A percentile compares a stretch with the other conserved stretches of the same genome.
Conservation (phyloP, 768 basidiomycete species). For the Auriscalpium vulgare region DNA sequence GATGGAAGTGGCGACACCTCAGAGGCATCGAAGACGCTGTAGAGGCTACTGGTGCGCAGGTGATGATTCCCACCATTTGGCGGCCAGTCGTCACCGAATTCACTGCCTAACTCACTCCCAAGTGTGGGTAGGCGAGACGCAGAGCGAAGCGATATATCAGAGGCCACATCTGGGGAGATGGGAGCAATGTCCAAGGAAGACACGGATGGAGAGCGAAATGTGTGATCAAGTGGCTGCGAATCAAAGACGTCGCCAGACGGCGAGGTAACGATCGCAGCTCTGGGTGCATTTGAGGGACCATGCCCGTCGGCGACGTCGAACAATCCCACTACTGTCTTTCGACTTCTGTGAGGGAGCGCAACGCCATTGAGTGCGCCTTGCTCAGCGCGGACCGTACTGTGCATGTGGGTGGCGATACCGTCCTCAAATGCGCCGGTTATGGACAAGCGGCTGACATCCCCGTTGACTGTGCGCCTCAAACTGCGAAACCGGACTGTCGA, state of each 20-base stretch:
- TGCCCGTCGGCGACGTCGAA: slow-evolving; percentile 34
- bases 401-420: slow-evolving; percentile 19
- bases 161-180: neutral
- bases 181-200: slow-evolving; percentile 9
- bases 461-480: slow-evolving; percentile 35
- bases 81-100: slow-evolving; percentile 40
- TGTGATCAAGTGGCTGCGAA: neutral
- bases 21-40: slow-evolving; percentile 30
- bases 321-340: slow-evolving; percentile 55
- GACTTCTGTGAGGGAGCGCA: slow-evolving; percentile 18
- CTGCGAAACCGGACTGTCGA: slow-evolving; percentile 43
- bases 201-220: slow-evolving; percentile 4
- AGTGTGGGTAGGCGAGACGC: slow-evolving; percentile 30
- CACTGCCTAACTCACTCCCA: slow-evolving; percentile 51
- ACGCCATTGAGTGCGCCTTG: slow-evolving; percentile 1
- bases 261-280: neutral
- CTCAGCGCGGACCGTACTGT: slow-evolving; percentile 20
- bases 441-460: slow-evolving; percentile 20
- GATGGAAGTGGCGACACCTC: slow-evolving; percentile 16
- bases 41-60: slow-evolving; percentile 47
- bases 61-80: slow-evolving; percentile 32
- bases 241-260: neutral
- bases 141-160: neutral
- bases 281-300: neutral
- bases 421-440: slow-evolving; percentile 11